These are phyloP conservation scores for Septoria petroselini DNA, from an alignment of 2,329 filamentous ascomycete genomes.

Conservation along the genomic window DNA sequence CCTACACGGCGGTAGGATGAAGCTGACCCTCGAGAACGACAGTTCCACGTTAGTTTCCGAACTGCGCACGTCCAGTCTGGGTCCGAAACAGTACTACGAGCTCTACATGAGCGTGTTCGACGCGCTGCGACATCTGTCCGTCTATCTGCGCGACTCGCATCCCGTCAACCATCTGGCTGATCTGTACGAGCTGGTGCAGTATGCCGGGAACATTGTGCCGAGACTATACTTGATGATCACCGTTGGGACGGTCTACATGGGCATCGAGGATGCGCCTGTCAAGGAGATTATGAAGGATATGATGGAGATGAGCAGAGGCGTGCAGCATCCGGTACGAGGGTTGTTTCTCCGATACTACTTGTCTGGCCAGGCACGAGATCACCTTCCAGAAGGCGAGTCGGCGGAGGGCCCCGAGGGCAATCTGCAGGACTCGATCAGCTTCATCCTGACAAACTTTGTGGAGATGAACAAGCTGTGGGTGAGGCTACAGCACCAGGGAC, in stretches of 20 bases:
- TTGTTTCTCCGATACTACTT: constrained; percentile 95
- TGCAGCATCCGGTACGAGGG: constrained; percentile 93
- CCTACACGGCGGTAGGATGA: not conserved
- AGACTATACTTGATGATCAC: constrained; percentile 98
- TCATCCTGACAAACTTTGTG: constrained; percentile 96
- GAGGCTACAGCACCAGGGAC: constrained; percentile 91
- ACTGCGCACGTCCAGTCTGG: constrained; percentile 89
- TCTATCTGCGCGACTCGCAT: constrained; percentile 95
- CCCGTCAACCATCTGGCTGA: constrained; percentile 97
- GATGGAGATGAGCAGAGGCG: constrained; percentile 99
- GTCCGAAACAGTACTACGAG: constrained; percentile 99
- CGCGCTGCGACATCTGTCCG: constrained; percentile 90
- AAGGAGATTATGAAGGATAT: constrained; percentile 99
- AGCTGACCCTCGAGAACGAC: constrained; percentile 30
- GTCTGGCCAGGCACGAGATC: constrained; percentile 88
- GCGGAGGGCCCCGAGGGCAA: constrained; percentile 93
- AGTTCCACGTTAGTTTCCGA: constrained; percentile 99
- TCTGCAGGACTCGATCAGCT: constrained; percentile 94
- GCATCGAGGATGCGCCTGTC: constrained; percentile 93
- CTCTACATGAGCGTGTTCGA: constrained; percentile 99
- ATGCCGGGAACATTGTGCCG: constrained; percentile 96
- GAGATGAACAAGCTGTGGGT: constrained; percentile 99
- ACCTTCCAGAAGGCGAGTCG: constrained; percentile 68
- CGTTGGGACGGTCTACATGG: constrained; percentile 98
- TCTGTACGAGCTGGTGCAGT: constrained; percentile 95